These are phyloP conservation scores for Nakazawaea holstii DNA, from an alignment of 805 yeast species.

Conservation along the genomic window DNA sequence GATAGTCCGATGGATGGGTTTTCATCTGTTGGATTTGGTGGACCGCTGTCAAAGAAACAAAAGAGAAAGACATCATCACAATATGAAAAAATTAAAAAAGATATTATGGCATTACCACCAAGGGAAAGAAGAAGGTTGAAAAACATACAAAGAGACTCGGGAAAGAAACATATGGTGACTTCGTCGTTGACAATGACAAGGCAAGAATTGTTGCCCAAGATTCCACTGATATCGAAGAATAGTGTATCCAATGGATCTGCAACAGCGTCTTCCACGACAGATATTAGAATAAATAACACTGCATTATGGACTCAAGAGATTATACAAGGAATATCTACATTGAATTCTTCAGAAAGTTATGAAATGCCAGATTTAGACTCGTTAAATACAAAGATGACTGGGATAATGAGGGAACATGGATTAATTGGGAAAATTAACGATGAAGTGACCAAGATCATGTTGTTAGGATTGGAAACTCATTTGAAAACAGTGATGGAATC, in stretches of 20 bases:
- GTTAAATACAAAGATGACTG: conserved; percentile 63
- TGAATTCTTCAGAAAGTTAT: conserved; percentile 68
- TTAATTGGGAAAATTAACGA: conserved; percentile 73
- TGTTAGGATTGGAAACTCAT: conserved; percentile 79
- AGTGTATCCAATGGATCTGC: conserved; percentile 25
- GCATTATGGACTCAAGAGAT: conserved; percentile 92
- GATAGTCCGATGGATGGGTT: conserved; percentile 63
- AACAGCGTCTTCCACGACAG: conserved; percentile 3
- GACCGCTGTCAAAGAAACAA: conserved; percentile 40
- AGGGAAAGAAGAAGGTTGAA: conserved; percentile 83
- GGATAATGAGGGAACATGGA: conserved; percentile 88
- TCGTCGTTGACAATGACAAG: conserved; percentile 66
- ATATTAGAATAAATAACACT: conserved; percentile 31
- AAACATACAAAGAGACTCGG: conserved; percentile 75
- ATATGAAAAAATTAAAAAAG: conserved; percentile 76
- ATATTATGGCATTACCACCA: conserved; percentile 79
- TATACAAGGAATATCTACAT: conserved; percentile 76
- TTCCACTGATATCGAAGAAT: conserved; percentile 62
- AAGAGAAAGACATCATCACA: conserved; percentile 59
- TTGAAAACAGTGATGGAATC: conserved; percentile 69
- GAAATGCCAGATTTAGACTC: conserved; percentile 79
- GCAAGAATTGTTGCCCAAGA: conserved; percentile 72
- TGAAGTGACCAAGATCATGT: conserved; percentile 71
- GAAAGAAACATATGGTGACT: conserved; percentile 68
- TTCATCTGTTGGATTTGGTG: conserved; percentile 44